Evolutionary conservation across 2,329 filamentous ascomycete genomes (phyloP).

Genomic region (Epicoccum sorghinum): DNA sequence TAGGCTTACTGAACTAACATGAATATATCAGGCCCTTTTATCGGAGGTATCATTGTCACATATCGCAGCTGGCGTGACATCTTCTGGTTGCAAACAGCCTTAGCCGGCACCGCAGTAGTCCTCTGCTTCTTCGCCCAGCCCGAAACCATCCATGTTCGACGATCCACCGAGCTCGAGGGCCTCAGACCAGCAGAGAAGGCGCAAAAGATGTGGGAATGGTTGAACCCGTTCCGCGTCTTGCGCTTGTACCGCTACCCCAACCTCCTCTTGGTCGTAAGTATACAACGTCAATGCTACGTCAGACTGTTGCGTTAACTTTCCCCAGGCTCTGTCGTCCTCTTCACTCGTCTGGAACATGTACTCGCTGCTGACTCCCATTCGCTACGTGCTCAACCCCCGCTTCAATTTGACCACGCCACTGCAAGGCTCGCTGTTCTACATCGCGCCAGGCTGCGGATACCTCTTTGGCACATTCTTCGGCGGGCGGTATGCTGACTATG

Average conservation of each 20-base stretch:
- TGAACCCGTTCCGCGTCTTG: slow-evolving; percentile 70
- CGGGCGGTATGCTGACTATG: slow-evolving; percentile 72
- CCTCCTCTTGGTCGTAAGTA: slow-evolving; percentile 57
- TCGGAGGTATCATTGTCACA: slow-evolving; percentile 78
- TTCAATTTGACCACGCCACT: slow-evolving; percentile 71
- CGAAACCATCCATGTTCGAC: slow-evolving; percentile 73
- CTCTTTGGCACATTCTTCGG: slow-evolving; percentile 72
- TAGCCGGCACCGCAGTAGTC: slow-evolving; percentile 65
- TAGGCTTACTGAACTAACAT: background rate
- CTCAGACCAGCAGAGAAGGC: slow-evolving; percentile 58
- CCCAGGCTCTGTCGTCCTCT: slow-evolving; percentile 61
- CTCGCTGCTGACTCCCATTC: slow-evolving; percentile 70
- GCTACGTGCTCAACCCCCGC: slow-evolving; percentile 75
- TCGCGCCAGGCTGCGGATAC: slow-evolving; percentile 75
- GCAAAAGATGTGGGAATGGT: slow-evolving; percentile 64
- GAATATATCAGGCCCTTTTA: slow-evolving; percentile 66
- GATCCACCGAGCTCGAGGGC: slow-evolving; percentile 66
- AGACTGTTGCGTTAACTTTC: background rate
- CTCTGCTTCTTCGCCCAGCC: slow-evolving; percentile 71
- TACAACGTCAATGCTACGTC: background rate
- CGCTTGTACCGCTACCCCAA: slow-evolving; percentile 72
- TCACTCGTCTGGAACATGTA: slow-evolving; percentile 80
- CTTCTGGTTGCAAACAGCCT: slow-evolving; percentile 76
- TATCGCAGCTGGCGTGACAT: slow-evolving; percentile 75
- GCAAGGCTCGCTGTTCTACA: slow-evolving; percentile 73